phyloP scores from a whole-genome alignment of 306 rosid species.

The Trifolium repens region DNA sequence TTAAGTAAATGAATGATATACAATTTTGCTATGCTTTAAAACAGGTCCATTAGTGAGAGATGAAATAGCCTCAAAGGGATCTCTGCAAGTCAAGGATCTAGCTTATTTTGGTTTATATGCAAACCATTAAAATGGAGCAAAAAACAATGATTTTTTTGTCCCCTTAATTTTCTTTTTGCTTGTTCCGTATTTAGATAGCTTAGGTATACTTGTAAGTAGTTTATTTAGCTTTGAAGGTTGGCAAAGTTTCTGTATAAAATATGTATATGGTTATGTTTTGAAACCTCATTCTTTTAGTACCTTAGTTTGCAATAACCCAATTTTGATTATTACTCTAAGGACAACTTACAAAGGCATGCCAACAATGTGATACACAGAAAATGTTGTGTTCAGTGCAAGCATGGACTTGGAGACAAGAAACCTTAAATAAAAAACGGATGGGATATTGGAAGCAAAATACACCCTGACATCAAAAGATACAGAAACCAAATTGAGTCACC shows the following conservation, averaged over 20 bases:
- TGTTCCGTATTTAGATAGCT: not conserved
- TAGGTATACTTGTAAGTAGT: conserved; percentile 6
- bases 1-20: conserved; percentile 9
- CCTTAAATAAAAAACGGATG: too few species aligned
- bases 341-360: too few species aligned
- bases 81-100: conserved; percentile 37
- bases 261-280: conserved; percentile 11
- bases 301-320: too few species aligned
- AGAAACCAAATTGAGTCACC: too few species aligned
- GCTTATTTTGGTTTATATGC: not conserved
- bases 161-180: not conserved
- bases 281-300: too few species aligned
- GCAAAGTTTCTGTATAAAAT: conserved; percentile 23
- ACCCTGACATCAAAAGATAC: too few species aligned
- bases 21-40: conserved; percentile 38
- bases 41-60: conserved; percentile 53
- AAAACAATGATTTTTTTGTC: not conserved
- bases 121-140: not conserved
- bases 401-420: too few species aligned
- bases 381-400: too few species aligned
- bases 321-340: too few species aligned
- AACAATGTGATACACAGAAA: too few species aligned
- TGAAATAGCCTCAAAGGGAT: conserved; percentile 43
- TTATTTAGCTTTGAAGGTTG: conserved; percentile 24
- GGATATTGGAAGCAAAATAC: too few species aligned